phyloP scores from a whole-genome alignment of 768 basidiomycete species.

The Collybia nuda region DNA sequence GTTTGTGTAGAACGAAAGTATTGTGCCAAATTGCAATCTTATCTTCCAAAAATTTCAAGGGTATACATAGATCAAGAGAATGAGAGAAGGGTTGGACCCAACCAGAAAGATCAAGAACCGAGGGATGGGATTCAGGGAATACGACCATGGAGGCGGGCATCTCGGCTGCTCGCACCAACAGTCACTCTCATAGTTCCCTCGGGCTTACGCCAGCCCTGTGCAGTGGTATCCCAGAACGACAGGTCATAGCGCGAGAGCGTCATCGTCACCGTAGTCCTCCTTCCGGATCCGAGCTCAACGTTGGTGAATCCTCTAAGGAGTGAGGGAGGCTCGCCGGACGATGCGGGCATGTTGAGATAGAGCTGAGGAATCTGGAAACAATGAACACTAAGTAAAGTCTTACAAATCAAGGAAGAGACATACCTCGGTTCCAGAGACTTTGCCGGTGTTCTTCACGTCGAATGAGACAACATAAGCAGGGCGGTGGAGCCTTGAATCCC shows the following conservation, averaged over 20 bases:
- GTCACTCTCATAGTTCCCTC: slow-evolving; percentile 59
- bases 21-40: too few species aligned
- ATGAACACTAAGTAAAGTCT: slow-evolving; percentile 1
- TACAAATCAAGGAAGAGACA: slow-evolving; percentile 8
- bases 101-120: too few species aligned
- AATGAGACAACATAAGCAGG: slow-evolving; percentile 66
- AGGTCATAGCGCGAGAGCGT: slow-evolving; percentile 68
- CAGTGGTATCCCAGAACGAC: slow-evolving; percentile 72
- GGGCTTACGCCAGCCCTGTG: slow-evolving; percentile 77
- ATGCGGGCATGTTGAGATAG: slow-evolving; percentile 66
- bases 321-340: slow-evolving; percentile 68
- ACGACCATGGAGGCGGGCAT: slow-evolving; percentile 49
- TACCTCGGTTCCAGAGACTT: slow-evolving; percentile 64
- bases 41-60: not conserved
- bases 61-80: not conserved
- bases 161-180: slow-evolving; percentile 69
- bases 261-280: slow-evolving; percentile 48
- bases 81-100: too few species aligned
- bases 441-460: slow-evolving; percentile 64
- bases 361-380: slow-evolving; percentile 63
- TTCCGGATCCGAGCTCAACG: slow-evolving; percentile 46
- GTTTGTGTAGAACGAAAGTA: too few species aligned
- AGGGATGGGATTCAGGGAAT: slow-evolving; percentile 25
- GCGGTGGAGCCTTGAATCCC: slow-evolving; percentile 55
- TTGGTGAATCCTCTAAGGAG: slow-evolving; percentile 72